Evolutionary conservation across 768 basidiomycete species (phyloP).

Genomic region (Asterophora lycoperdoides): DNA sequence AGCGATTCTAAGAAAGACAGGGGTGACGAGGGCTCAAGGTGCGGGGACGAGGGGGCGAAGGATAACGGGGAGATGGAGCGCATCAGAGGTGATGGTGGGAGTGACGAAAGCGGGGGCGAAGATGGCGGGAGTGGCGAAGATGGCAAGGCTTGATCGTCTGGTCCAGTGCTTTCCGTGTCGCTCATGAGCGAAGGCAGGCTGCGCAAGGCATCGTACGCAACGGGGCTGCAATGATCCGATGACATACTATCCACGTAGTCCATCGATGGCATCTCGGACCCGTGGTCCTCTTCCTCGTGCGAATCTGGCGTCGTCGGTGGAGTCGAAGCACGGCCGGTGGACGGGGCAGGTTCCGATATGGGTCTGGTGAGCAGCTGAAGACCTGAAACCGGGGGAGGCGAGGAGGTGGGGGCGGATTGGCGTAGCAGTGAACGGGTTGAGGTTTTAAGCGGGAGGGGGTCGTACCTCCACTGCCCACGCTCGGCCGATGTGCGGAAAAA

Average conservation of each 20-base stretch:
- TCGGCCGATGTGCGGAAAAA: slow-evolving; percentile 55
- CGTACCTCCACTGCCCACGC: slow-evolving; percentile 54
- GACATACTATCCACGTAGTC: slow-evolving; percentile 5
- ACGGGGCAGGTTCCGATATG: slow-evolving; percentile 33
- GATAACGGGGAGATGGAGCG: slow-evolving; percentile 32
- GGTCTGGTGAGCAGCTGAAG: slow-evolving; percentile 24
- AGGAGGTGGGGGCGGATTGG: slow-evolving; percentile 32
- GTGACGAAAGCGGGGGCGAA: slow-evolving; percentile 40
- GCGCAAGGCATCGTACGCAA: slow-evolving; percentile 3
- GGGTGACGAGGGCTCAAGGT: slow-evolving; percentile 21
- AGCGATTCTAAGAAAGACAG: slow-evolving; percentile 10
- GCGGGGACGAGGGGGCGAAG: slow-evolving; percentile 17
- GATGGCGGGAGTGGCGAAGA: slow-evolving; percentile 34
- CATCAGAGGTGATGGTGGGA: slow-evolving; percentile 31
- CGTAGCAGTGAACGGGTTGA: slow-evolving; percentile 22
- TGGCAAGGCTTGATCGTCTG: slow-evolving; percentile 17
- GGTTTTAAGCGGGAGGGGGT: slow-evolving; percentile 36
- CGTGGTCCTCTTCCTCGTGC: slow-evolving; percentile 7
- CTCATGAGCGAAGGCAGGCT: slow-evolving; percentile 27
- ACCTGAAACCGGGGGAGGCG: slow-evolving; percentile 26
- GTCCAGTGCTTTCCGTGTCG: slow-evolving; percentile 30
- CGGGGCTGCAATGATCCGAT: slow-evolving; percentile 8
- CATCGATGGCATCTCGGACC: slow-evolving; percentile 17
- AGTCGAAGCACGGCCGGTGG: slow-evolving; percentile 2
- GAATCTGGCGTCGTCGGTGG: not conserved